These are phyloP conservation scores for Penicillium subrubescens DNA, from an alignment of 495 filamentous ascomycete species.

Conservation along the genomic window DNA sequence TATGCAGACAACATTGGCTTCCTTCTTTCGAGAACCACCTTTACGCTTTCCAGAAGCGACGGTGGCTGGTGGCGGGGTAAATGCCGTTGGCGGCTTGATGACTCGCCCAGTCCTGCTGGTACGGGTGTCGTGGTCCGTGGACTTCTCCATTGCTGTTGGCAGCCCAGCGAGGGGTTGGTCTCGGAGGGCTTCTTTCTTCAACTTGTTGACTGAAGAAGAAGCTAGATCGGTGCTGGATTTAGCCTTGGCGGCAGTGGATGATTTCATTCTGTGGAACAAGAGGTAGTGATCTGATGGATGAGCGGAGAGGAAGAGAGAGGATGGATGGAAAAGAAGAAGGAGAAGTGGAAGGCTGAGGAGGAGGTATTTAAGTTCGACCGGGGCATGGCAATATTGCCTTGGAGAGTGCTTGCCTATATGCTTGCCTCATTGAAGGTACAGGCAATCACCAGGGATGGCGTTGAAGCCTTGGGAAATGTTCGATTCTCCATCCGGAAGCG, in stretches of 20 bases:
- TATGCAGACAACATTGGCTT: slow-evolving; percentile 61
- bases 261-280: neutral
- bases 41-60: slow-evolving; percentile 40
- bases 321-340: neutral
- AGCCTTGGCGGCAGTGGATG: neutral
- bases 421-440: neutral
- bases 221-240: neutral
- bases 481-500: neutral
- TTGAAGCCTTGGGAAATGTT: neutral
- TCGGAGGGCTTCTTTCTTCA: neutral
- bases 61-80: slow-evolving; percentile 5
- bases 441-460: neutral
- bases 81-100: slow-evolving; percentile 15
- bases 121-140: slow-evolving; percentile 6
- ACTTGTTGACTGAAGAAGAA: neutral
- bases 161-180: neutral
- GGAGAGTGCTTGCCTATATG: neutral
- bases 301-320: slow-evolving; percentile 4
- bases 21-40: slow-evolving; percentile 47
- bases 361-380: slow-evolving; percentile 3
- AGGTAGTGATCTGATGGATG: neutral
- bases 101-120: slow-evolving; percentile 22
- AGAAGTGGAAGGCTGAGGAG: neutral
- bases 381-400: neutral
- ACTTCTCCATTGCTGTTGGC: neutral